Base-by-base conservation (phyloP, 2,329 filamentous ascomycete genomes). In the Fusarium hostae region DNA sequence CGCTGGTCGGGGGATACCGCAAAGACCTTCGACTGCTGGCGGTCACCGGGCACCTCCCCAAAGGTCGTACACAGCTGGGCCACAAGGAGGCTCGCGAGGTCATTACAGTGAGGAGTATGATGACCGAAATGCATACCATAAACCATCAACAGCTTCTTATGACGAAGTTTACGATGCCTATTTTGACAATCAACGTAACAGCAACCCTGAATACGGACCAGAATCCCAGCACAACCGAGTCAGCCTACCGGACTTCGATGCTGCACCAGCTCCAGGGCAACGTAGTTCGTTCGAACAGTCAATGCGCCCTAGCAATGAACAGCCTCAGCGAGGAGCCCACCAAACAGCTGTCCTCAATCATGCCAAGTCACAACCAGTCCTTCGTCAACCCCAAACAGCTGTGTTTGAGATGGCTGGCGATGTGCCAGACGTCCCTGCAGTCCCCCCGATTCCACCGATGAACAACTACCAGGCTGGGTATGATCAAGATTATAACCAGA, bases 331-430 rank as follows among this genome's bases (percentile, higher is more conserved):
- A 61, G 86, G 82, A 66, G 86, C 81, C 59, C 87, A 81, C 73
- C 86, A 82, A 76, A 85, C 82, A 40, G 87, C 85, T 26, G 85
- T 88, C 72, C 79, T 91, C 55, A 87, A 84, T 64, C 86, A 87
- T 66, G 88, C 89, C 20, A 90, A 90, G 71, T 93, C 91, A 15
- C 91, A 93, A 76, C 90, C 91, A 34, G 88, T 92, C 76, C 81
- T 92, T 63, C 85, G 88, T 39, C 86, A 89, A 71, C 86, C 87
- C 6, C 89, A 92, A 74, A 85, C 89, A 5, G 92, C 92, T 12
- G 86, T 92, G 2, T 94, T 94, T 72, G 93, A 94, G 76, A 91
- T 95, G 86, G 90, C 88, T 4, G 86, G 83, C 30, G 90, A 93
- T 73, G 84, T 85, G 24, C 89, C 88, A 26, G 82, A 85, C 5